Evolutionary conservation across 139 green algal species (phyloP).

Genomic region (Yamagishiella unicocca): DNA sequence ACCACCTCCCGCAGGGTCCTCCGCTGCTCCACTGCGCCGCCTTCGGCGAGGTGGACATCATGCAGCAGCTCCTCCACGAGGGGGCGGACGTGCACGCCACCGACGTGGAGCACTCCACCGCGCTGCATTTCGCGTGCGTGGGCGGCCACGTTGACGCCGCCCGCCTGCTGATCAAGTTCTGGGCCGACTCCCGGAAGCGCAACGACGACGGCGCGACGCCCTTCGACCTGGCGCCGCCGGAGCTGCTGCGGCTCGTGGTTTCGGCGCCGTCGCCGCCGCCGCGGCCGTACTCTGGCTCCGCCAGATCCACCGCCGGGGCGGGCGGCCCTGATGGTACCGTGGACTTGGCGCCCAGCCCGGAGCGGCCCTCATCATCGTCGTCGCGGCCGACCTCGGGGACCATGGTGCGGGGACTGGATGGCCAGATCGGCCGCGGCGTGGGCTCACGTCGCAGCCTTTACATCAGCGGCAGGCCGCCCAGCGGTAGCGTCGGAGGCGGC

Average conservation of each 20-base stretch:
- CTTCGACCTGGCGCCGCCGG: conserved; percentile 46
- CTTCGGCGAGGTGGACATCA: conserved; percentile 48
- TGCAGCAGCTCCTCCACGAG: conserved; percentile 59
- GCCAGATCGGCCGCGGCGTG: neutral
- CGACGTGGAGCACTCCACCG: conserved; percentile 54
- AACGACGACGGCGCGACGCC: conserved; percentile 50
- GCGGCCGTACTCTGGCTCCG: no score
- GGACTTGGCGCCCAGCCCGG: neutral
- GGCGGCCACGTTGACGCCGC: conserved; percentile 53
- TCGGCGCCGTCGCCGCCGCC: neutral
- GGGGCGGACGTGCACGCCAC: conserved; percentile 53
- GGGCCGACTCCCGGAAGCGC: conserved; percentile 41
- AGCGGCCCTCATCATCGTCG: neutral
- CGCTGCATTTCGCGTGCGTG: conserved; percentile 65
- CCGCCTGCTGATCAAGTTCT: conserved; percentile 43
- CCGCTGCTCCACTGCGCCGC: conserved; percentile 57
- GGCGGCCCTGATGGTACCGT: neutral
- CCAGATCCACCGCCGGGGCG: no score
- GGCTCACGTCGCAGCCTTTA: neutral
- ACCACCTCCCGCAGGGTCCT: conserved; percentile 32
- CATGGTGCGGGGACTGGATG: neutral
- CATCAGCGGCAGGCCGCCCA: neutral
- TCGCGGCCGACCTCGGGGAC: conserved; percentile 11
- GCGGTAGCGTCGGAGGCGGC: neutral
- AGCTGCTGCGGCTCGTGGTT: conserved; percentile 30